Evolutionary conservation across 805 yeast genomes (phyloP), one percentile per base, ranked within the genome.

Genomic region (Cyberlindnera bimundalis): DNA sequence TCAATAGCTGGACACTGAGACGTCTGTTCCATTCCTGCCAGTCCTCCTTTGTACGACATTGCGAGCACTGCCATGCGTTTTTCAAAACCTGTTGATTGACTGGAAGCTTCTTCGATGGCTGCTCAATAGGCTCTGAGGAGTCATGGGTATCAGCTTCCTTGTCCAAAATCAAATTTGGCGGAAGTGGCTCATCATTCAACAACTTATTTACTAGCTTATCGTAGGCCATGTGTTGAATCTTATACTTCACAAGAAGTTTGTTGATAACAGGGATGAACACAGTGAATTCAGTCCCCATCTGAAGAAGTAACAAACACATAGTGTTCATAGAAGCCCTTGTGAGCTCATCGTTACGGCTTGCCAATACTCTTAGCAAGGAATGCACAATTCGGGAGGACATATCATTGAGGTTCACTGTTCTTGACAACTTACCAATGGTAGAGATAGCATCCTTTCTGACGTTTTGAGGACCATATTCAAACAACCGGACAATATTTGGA

Each of bases 1-100:
- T 87, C 48, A 93, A 66, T 25, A 93, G 62, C 56, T 89, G 96
- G 38, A 88, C 84, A 51, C 93, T 81, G 35, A 93, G 68, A 43
- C 93, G 71, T 44, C 95, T 76, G 49, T 89, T 79, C 99, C 99
- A 93, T 57, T 93, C 98, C 53, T 85, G 91, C 99, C 99, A 93
- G 51, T 93, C 99, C 53, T 90, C 98, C 52, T 81, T 81, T 0
- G 97, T 87, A 38, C 95, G 76, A 49, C 91, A 78, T 50, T 87
- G 91, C 18, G 85, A 77, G 20, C 96, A 84, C 51, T 89, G 96
- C 98, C 99, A 93, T 1, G 90, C 87, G 32, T 78, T 76, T 53
- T 86, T 82, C 52, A 93, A 68, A 8, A 68, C 69, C 39, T 70
- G 71, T 49, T 78, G 82, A 48, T 79, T 79, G 4, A 79, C 76